Evolutionary conservation across 2,329 filamentous ascomycete species (phyloP), one percentile per base, ranked within the genome.

Genomic region (Curvularia sp.): DNA sequence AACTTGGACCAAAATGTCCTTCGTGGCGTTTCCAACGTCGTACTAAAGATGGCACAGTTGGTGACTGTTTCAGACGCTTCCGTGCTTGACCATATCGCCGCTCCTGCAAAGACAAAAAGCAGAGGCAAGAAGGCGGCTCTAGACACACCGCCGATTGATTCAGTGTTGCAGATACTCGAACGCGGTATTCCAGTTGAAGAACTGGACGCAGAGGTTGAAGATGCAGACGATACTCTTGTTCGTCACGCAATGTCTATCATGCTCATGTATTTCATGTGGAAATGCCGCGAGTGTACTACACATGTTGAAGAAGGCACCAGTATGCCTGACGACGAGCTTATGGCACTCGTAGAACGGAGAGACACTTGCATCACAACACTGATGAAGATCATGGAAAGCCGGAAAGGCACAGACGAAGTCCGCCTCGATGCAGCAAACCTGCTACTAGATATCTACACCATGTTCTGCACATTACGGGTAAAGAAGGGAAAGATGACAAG

Each of bases 191-290:
- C 89, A 43, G 83, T 75, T 13, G 72, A 86, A 51, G 87, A 89
- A 53, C 80, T 87, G 3, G 87, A 92, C 53, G 86, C 89, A 42
- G 89, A 90, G 13, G 83, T 89, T 25, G 90, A 93, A 62, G 87
- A 87, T 42, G 81, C 91, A 12, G 94, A 98, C 75, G 91, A 95
- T 65, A 88, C 91, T 63, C 82, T 95, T 42, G 88, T 92, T 6
- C 83, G 86, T 1, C 89, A 89, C 67, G 89, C 92, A 28, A 90
- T 96, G 69, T 89, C 90, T 64, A 84, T 88, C 1, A 83, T 90
- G 49, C 84, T 93, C 46, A 92, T 96, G 78, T 98, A 97, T 79
- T 96, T 97, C 74, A 92, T 96, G 87, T 99, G 95, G 95, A 94
- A 95, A 73, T 85, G 90, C 21, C 85, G 87, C 52, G 81, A 83